Evolutionary conservation across 805 yeast species (phyloP).

Genomic region (Wickerhamiella allomyrinae): DNA sequence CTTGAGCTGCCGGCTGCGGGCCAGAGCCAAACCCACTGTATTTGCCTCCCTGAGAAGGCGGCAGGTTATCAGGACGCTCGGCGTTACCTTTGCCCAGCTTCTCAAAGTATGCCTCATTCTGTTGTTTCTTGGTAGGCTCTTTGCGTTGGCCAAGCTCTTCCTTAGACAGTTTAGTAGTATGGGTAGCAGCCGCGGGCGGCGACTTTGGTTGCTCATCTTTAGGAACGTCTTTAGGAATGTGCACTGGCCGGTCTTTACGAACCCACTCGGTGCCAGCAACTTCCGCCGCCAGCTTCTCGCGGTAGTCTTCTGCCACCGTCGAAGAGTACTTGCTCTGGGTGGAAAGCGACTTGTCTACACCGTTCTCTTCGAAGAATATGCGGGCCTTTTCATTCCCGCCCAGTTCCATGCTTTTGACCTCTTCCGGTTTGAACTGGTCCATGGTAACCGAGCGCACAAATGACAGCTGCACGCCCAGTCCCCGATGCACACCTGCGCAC

Average conservation of each 20-base stretch:
- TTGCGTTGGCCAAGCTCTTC: conserved; percentile 30
- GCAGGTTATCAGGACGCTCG: conserved; percentile 57
- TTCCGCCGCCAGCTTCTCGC: conserved; percentile 58
- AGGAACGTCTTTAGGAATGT: conserved; percentile 12
- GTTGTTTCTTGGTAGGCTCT: background rate
- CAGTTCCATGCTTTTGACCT: conserved; percentile 73
- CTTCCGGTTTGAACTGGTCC: conserved; percentile 97
- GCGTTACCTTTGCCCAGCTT: conserved; percentile 61
- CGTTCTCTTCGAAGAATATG: conserved; percentile 54
- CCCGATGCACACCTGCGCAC: conserved; percentile 90
- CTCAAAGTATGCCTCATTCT: conserved; percentile 73
- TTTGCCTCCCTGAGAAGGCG: conserved; percentile 90
- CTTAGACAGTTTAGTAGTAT: conserved; percentile 4
- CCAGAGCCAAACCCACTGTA: conserved; percentile 82
- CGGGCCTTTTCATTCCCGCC: conserved; percentile 81
- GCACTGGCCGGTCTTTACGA: conserved; percentile 31
- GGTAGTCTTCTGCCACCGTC: conserved; percentile 88
- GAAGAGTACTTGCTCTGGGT: conserved; percentile 72
- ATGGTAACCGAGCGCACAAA: conserved; percentile 93
- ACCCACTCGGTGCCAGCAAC: conserved; percentile 60
- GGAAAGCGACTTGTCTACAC: conserved; percentile 49
- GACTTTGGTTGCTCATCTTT: conserved; percentile 4
- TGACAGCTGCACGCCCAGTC: conserved; percentile 91
- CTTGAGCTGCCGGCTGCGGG: conserved; percentile 40
- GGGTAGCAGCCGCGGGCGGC: conserved; percentile 8